phyloP scores from a whole-genome alignment of 2,329 filamentous ascomycete genomes.

The Arthrocladium fulminans region DNA sequence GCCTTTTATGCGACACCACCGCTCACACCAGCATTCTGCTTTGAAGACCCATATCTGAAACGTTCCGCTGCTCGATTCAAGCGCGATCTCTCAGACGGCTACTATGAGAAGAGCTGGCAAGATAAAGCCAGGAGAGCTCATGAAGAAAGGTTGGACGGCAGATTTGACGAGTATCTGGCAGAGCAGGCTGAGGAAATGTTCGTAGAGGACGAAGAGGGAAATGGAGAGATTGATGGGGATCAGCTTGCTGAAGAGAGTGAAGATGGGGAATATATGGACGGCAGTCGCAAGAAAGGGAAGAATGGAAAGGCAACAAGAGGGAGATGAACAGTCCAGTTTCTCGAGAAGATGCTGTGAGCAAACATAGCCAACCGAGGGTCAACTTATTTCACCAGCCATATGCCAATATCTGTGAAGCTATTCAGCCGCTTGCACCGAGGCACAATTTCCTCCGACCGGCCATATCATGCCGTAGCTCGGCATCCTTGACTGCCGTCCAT shows the following conservation, averaged over 20 bases:
- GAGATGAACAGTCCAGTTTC: neutral
- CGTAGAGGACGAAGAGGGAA: slow-evolving; percentile 44
- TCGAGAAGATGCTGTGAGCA: too few species aligned
- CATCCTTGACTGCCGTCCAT: too few species aligned
- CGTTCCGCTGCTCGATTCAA: slow-evolving; percentile 38
- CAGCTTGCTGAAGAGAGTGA: slow-evolving; percentile 4
- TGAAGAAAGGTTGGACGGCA: slow-evolving; percentile 43
- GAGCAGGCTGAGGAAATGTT: slow-evolving; percentile 48
- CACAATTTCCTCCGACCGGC: too few species aligned
- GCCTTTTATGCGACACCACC: neutral
- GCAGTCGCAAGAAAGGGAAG: neutral
- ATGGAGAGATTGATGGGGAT: slow-evolving; percentile 1
- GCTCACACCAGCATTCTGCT: slow-evolving; percentile 11
- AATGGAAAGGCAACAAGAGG: neutral
- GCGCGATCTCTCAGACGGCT: slow-evolving; percentile 46
- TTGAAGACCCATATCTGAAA: slow-evolving; percentile 18
- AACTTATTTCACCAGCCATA: too few species aligned
- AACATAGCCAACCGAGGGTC: too few species aligned
- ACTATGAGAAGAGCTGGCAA: slow-evolving; percentile 50
- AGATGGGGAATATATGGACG: slow-evolving; percentile 11
- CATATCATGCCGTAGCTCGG: too few species aligned
- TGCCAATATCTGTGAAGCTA: too few species aligned
- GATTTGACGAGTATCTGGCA: slow-evolving; percentile 50
- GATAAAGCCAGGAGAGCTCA: slow-evolving; percentile 46
- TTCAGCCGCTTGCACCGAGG: too few species aligned